Evolutionary conservation across 225 moss, liverwort and hornwort species (phyloP), one percentile per base, ranked within the genome.

Genomic region (Sphagnum tenellum): DNA sequence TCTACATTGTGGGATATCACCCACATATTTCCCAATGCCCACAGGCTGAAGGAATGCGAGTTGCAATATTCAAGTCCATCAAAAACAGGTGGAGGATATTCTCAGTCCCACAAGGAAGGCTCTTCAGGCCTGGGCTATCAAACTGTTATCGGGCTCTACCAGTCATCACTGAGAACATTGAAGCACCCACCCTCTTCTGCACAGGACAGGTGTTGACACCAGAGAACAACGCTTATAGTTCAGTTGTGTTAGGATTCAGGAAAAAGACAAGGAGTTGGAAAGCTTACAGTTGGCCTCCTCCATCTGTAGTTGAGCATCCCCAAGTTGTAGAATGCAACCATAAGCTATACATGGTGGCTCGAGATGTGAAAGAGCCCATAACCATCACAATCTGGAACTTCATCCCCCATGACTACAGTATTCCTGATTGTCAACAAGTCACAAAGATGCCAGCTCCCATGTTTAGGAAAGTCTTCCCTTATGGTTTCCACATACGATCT

Each of bases 1-100:
- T 81, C 2, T 78, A 81, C 51, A 78, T 84, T 59, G 8, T 84
- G 0, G 84, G 81, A 3, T 84, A 84, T 46, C 84, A 84, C 53
- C 81, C 53, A 1, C 46, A 69, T 0, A 69, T 84, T 0, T 8
- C n/a, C 0, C 84, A 84, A 8, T 84, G 84, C 5, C 75, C 71
- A 0, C 59, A 76, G 52, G 78, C 70, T 44, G 81, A 84, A 53
- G 84, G 84, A 0, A 47, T 84, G 3, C 75, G 78, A 7, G 76
- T 84, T 0, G 81, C 75, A 0, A 66, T 84, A 14, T 84, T 78
- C 56, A 81, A 84, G 8, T 84, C 84, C 5, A 48, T 8, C 0
- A 78, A 71, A 45, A 69, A 73, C 2, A 76, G 64, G 46, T 84
- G 84, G 84, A 70, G 74, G 9, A 66, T 81, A 3, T 78, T 78